Base-by-base conservation (phyloP, 371 early-diverging fungal genomes). In the Zopfochytrium polystomum region DNA sequence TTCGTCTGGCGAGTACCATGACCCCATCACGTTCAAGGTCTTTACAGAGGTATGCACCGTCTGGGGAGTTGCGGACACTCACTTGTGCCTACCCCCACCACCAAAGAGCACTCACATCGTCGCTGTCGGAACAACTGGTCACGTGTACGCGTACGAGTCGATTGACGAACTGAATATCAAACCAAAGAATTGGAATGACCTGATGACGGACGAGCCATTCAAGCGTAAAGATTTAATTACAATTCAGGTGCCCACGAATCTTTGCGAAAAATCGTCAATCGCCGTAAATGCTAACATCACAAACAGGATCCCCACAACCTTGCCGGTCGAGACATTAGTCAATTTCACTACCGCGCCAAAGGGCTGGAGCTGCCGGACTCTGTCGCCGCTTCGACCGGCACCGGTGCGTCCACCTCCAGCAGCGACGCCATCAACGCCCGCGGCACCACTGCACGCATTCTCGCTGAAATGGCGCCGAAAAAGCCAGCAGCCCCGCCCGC, bases 1-100 rank as follows among this genome's bases (percentile, higher is more conserved):
- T 58, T 80, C 86, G 29, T 82, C 87, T 49, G 84, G 87, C 48
- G 70, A 38, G 20, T 91, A 84, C 52, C 82, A 88, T 52, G 93
- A 93, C 68, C 96, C 98, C 4, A 87, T 95, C 52, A 90, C 96
- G 0, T 88, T 85, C 62, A 89, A 90, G 63, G 87, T 84, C 6
- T 91, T 97, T 67, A 86, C 85, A 25, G 90, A 90, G 54, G 83
- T 11, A 2, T 26, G 3, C 33, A 3, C 7, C 33, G 20, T 18
- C 22, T 30, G n/a, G n/a, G n/a, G n/a, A n/a, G n/a, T n/a, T n/a
- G n/a, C n/a, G n/a, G n/a, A n/a, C n/a, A n/a, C n/a, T n/a, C n/a
- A n/a, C n/a, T n/a, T n/a, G n/a, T n/a, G n/a, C n/a, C n/a, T n/a
- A n/a, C n/a, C n/a, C n/a, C n/a, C n/a, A n/a, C n/a, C n/a, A n/a